Percentiles rank a stretch among this genome's conserved stretches.
phyloP scores from a whole-genome alignment of 306 rosid species.

The Spatholobus suberectus region DNA sequence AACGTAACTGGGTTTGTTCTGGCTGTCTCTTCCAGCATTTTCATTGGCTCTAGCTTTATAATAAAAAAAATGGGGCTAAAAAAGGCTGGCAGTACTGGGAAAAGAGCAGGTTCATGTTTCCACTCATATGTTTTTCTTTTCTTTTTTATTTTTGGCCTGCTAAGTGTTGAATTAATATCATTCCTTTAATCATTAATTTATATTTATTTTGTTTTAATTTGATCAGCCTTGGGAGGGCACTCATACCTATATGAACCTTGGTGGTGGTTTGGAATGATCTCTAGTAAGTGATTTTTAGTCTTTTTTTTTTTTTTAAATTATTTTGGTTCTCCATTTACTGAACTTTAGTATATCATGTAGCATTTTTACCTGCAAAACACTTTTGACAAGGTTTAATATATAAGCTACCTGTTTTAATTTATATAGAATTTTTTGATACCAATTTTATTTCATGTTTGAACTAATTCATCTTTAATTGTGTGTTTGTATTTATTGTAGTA shows the following conservation, averaged over 20 bases:
- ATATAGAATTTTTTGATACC: background rate
- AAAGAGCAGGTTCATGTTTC: slow-evolving; percentile 75
- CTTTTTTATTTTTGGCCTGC: background rate
- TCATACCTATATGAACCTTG: slow-evolving; percentile 75
- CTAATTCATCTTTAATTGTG: background rate
- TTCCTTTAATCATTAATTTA: background rate
- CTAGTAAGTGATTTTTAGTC: slow-evolving; percentile 63
- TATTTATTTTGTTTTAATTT: slow-evolving; percentile 13
- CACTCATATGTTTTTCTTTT: background rate
- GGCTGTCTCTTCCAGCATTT: slow-evolving; percentile 87
- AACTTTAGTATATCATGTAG: background rate
- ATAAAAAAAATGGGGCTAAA: slow-evolving; percentile 86
- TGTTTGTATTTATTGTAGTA: background rate
- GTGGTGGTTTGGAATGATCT: slow-evolving; percentile 96
- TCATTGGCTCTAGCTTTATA: slow-evolving; percentile 88
- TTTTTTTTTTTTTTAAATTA: background rate
- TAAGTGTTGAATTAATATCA: background rate
- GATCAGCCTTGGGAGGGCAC: slow-evolving; percentile 82
- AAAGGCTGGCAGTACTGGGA: slow-evolving; percentile 67
- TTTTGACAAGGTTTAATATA: background rate
- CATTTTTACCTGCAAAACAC: background rate
- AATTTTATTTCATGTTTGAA: background rate
- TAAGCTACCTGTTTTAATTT: background rate
- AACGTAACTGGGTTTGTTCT: slow-evolving; percentile 74
- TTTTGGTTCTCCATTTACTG: background rate